Evolutionary conservation across 192 early-diverging fungal species (phyloP), one percentile per base, ranked within the genome.

Genomic region (Globomyces pollinis-pini): DNA sequence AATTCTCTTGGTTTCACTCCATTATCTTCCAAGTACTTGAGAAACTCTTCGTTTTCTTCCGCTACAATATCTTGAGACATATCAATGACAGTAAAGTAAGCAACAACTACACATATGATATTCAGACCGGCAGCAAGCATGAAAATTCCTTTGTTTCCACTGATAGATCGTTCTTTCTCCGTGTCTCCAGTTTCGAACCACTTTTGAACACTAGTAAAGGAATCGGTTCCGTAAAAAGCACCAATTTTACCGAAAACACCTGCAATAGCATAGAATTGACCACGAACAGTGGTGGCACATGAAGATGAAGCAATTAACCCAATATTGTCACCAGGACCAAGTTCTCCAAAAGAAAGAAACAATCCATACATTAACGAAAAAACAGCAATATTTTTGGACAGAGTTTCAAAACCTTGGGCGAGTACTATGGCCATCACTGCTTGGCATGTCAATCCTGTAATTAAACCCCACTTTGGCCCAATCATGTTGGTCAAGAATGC

Each of bases 111-210:
- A 4, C 23, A 20, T 26, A 47, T 26, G 3, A 47, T 3, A 47
- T 47, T 47, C 23, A 47, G 13, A 2, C 23, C 26, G 72, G 52
- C 59, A 70, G 68, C 6, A 72, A 57, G 24, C 65, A 70, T 42
- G 69, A 67, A 35, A 67, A 68, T 41, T 69, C 74, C 28, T 70
- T 35, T 11, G 70, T 76, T 47, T 70, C 69, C 42, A 65, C 50
- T 23, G 58, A 68, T 29, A 71, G 70, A 8, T n/a, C n/a, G n/a
- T n/a, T n/a, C n/a, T n/a, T n/a, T n/a, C n/a, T n/a, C n/a, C n/a
- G n/a, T n/a, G 67, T 70, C 23, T 72, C 2, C 6, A 38, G 20
- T 34, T 23, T 45, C 59, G 51, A 47, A 47, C 16, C 3, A 2
- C 5, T 33, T 29, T 35, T 52, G 35, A 3, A 61, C 12, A 36